Evolutionary conservation across 2,329 filamentous ascomycete species (phyloP), one percentile per base, ranked within the genome.

Genomic region (Xylariaceae sp.): DNA sequence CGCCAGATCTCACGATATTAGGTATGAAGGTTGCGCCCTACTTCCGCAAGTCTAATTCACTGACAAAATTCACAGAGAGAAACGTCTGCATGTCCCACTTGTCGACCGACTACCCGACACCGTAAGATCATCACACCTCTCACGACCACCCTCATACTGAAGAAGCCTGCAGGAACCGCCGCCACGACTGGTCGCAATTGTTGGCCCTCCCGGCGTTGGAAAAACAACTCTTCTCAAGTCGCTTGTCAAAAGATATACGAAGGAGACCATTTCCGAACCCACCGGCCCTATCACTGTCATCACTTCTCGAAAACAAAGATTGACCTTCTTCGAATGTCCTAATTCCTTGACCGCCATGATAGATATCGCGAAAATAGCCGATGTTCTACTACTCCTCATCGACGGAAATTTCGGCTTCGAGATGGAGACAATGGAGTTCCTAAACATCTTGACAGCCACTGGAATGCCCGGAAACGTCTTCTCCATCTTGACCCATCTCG

Each of bases 351-450:
- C 94, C 52, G 86, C 88, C 55, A 96, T 97, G 88, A 91, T 98
- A 54, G 93, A 98, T 67, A 79, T 96, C 45, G 88, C 93, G 48
- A 98, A 98, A 69, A 88, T 98, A 35, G 93, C 94, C 16, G 93
- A 98, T 65, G 96, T 98, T 59, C 88, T 97, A 5, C 76, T 98
- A 40, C 78, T 98, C 45, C 93, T 98, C 88, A 98, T 98, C 58
- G 93, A 98, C 64, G 94, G 93, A 45, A 97, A 97, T 69, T 98
- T 87, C 61, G 94, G 93, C 12, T 98, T 98, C 63, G 93, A 98
- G 70, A 98, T 98, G 93, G 93, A 98, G 76, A 98, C 93, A 0
- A 98, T 98, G 93, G 93, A 98, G 69, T 98, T 98, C 51, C 73
- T 98, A 62, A 97, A 96, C 58, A 84, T 96, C 16, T 74, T 98